phyloP scores from a whole-genome alignment of 306 rosid genomes.

The Trifolium subterraneum region DNA sequence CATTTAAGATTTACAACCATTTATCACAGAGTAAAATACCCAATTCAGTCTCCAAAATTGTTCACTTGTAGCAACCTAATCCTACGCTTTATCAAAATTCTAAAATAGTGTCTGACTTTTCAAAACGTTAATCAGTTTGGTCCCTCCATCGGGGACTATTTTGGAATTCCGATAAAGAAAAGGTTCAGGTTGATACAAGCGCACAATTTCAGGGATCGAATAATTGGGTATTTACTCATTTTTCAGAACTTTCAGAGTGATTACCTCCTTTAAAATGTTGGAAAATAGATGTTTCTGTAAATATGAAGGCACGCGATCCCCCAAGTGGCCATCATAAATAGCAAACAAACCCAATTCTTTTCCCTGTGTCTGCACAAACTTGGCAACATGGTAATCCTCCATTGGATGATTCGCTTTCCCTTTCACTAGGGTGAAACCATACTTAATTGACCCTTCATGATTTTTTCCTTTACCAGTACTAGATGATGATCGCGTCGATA shows the following conservation, averaged over 20 bases:
- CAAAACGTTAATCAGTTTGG: background rate
- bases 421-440: conserved; percentile 14
- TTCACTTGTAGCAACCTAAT: background rate
- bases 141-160: background rate
- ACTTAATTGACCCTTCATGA: conserved; percentile 50
- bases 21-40: background rate
- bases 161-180: background rate
- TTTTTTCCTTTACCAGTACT: conserved; percentile 79
- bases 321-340: conserved; percentile 86
- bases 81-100: background rate
- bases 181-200: background rate
- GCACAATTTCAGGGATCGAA: background rate
- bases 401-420: conserved; percentile 14
- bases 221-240: conserved; percentile 3
- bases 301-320: conserved; percentile 80
- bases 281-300: conserved; percentile 77
- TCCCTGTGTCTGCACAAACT: conserved; percentile 37
- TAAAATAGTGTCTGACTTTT: background rate
- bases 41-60: background rate
- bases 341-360: conserved; percentile 89
- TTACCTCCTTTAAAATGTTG: conserved; percentile 79
- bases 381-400: conserved; percentile 11
- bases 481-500: conserved; percentile 58
- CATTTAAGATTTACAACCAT: conserved; percentile 7
- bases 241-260: conserved; percentile 19